Conservation (phyloP, 148 eudicot genomes). For the Mesembryanthemum crystallinum region DNA sequence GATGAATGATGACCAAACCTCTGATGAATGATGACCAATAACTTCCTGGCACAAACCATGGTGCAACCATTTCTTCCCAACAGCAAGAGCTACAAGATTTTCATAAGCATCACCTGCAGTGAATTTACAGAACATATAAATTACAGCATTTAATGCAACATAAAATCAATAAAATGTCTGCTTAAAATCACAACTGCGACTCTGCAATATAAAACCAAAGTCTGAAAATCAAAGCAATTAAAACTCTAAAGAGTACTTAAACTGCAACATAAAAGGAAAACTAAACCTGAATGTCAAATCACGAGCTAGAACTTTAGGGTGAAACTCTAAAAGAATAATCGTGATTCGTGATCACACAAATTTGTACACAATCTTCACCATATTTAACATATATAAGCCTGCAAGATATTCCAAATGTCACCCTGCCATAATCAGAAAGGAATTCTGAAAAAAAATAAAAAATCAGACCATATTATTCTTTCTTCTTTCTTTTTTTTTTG, state of each 20-base stretch:
- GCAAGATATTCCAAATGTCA: conserved; percentile 25
- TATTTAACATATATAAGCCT: conserved; percentile 39
- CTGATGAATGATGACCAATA: no score
- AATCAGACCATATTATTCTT: no score
- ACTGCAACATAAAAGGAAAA: no score
- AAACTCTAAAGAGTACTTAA: neutral
- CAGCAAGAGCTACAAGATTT: conserved; percentile 45
- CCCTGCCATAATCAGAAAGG: no score
- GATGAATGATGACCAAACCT: conserved; percentile 78
- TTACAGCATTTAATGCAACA: no score
- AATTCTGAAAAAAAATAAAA: no score
- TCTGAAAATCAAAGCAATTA: neutral
- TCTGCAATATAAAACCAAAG: neutral
- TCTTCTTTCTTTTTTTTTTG: no score
- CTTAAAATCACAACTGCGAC: no score
- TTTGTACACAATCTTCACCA: neutral
- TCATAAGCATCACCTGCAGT: conserved; percentile 49
- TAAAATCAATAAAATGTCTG: no score
- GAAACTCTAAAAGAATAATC: no score
- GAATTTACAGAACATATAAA: neutral
- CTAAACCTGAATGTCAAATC: no score
- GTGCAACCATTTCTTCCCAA: conserved; percentile 90
- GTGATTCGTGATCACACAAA: neutral
- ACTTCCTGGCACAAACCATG: conserved; percentile 70
- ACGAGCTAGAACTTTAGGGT: no score